Base-by-base conservation (phyloP, 441 rosid species). In the Rhodomyrtus psidioides region DNA sequence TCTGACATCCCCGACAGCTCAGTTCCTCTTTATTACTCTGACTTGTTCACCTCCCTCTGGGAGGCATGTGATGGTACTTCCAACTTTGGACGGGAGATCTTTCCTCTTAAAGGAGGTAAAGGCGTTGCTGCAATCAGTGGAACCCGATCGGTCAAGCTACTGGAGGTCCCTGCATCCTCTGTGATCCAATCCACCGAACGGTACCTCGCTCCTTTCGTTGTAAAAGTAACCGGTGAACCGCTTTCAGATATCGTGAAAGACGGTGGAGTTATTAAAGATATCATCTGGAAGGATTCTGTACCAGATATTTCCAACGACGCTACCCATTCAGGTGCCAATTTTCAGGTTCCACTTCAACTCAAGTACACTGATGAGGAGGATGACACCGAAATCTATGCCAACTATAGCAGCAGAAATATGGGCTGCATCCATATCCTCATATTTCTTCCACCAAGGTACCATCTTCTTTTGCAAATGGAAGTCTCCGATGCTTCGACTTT, bases 391-490 rank as follows among this genome's bases (percentile, higher is more conserved):
- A 87, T 85, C 84, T 89, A 60, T 44, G 86, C 89, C 9, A 89
- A 89, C 88, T 83, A 85, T 53, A 87, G 88, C 74, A 92, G 92
- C 90, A 92, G 94, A 90, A 94, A 90, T 87, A 85, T 93, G 88
- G 98, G 99, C 82, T 93, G 91, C 90, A 84, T 96, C 82, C 92
- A 89, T 81, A 87, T 96, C 84, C 82, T 97, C 90, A 91, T 97
- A 89, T 96, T 95, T 91, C 94, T 97, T 84, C 99, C 98, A 30
- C 98, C 96, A 14, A 93, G 96, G 91, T 97, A 92, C 93, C 99
- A 97, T 91, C 95, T 97, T 74, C 93, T 97, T 76, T 88, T 96
- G 89, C 97, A 92, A 88, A 97, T 97, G 96, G 98, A 96, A 93
- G 96, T 97, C 81, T 88, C 93, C 42, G 94, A 95, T 82, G 86